phyloP scores from a whole-genome alignment of 2,329 filamentous ascomycete genomes.

The Fusarium scirpi region DNA sequence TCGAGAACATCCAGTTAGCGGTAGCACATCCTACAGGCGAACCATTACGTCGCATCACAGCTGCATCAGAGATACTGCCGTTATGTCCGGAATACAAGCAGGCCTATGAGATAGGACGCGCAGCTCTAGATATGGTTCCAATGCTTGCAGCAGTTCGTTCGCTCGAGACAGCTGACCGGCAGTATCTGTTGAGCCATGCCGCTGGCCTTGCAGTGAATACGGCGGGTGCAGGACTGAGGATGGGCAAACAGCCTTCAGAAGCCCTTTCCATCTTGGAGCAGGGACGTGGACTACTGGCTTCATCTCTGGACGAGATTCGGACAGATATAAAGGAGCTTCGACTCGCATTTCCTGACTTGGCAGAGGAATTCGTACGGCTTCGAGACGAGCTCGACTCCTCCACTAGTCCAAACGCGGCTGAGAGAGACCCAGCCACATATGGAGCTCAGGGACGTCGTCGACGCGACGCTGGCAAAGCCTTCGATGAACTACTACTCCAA shows the following conservation, averaged over 20 bases:
- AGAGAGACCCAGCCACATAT: rapidly evolving
- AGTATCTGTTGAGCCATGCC: background rate
- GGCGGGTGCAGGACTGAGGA: background rate
- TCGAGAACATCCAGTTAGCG: background rate
- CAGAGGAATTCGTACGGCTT: background rate
- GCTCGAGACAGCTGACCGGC: background rate
- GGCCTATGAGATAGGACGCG: background rate
- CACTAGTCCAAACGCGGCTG: rapidly evolving
- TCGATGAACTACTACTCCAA: background rate
- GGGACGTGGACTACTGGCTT: background rate
- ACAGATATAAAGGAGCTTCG: background rate
- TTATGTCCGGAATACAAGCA: background rate
- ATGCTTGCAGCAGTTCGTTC: background rate
- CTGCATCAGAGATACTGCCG: background rate
- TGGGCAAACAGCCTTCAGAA: background rate
- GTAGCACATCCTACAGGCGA: background rate
- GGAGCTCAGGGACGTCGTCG: background rate
- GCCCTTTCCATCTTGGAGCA: background rate
- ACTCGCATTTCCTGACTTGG: background rate
- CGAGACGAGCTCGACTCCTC: background rate
- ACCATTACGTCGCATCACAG: background rate
- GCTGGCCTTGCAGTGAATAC: background rate
- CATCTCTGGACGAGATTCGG: background rate
- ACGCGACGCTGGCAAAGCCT: rapidly evolving
- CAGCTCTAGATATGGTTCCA: background rate